Evolutionary conservation across 176 grass and related monocot species (phyloP), one percentile per base, ranked within the genome.

Genomic region (Oryza glumipatula): DNA sequence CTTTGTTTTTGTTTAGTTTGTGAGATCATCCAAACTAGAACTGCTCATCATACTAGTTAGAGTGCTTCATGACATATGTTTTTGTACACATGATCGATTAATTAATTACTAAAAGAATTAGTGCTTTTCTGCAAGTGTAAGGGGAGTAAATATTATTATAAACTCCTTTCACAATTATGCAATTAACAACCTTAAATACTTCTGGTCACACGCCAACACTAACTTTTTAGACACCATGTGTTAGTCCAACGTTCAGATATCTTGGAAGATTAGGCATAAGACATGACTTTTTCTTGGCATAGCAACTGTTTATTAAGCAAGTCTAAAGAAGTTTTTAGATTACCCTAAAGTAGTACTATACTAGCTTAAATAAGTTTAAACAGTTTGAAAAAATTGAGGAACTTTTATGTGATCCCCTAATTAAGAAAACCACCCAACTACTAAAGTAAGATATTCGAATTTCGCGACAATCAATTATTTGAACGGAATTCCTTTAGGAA

Each of bases 211-310:
- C 10, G 5, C 3, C 46, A 76, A 48, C 14, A 58, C 24, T n/a
- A 24, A 58, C 75, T 26, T 90, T 90, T 82, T 61, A 5, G 79
- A 61, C 35, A 78, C 46, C 68, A 67, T 82, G 88, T 45, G 77
- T 35, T 54, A 81, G 77, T 76, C 28, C 23, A 73, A 47, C 56
- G 67, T 16, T 61, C 63, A 26, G 74, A 67, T 56, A 80, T 75
- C 71, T 73, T 76, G 72, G 71, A 65, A 76, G 84, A 35, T 79
- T 80, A 84, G 63, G 76, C 63, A 35, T 82, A 73, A 73, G 74
- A 67, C 74, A n/a, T 1, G 35, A 19, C 58, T 78, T 78, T 32
- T 67, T 74, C 24, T 64, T 32, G 32, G 52, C 63, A 70, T 21
- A 70, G 15, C 67, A 79, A 79, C 16, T 52, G 15, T 49, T 73